Conservation (phyloP, 805 yeast species). For the Kodamaea laetipori region DNA sequence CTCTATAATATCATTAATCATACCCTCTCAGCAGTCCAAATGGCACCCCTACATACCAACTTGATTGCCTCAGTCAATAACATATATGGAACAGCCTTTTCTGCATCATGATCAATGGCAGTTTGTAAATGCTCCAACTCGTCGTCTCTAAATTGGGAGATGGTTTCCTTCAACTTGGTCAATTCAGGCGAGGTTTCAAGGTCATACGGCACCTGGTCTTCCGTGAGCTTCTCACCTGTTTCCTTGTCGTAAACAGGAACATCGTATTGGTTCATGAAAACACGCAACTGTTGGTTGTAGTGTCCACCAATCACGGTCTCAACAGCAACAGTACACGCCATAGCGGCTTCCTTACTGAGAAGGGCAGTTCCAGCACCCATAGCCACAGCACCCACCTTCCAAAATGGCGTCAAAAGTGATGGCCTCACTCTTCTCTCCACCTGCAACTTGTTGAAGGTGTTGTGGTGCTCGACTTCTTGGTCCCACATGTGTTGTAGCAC, state of each 20-base stretch:
- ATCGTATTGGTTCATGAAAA: conserved; percentile 66
- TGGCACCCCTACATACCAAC: conserved; percentile 80
- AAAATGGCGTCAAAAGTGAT: conserved; percentile 83
- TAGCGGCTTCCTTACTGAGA: conserved; percentile 91
- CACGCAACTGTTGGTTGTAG: conserved; percentile 85
- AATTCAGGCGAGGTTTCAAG: conserved; percentile 55
- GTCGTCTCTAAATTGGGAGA: conserved; percentile 84
- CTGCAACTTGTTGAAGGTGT: conserved; percentile 80
- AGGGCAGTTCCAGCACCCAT: conserved; percentile 87
- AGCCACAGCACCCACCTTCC: conserved; percentile 89
- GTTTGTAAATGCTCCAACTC: conserved; percentile 95
- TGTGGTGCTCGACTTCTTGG: conserved; percentile 89
- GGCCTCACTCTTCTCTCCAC: conserved; percentile 82
- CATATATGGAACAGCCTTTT: conserved; percentile 89
- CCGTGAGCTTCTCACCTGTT: conserved; percentile 31
- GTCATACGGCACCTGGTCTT: conserved; percentile 25
- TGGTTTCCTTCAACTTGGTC: conserved; percentile 55
- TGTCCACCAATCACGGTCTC: conserved; percentile 98
- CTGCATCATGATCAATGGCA: conserved; percentile 89
- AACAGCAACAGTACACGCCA: conserved; percentile 99
- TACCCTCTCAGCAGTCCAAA: conserved; percentile 85
- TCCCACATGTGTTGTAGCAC: conserved; percentile 96
- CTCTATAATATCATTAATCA: no score
- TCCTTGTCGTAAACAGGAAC: conserved; percentile 41
- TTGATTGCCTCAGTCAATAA: conserved; percentile 86